These are phyloP conservation scores for Neobulgaria alba DNA, from an alignment of 2,329 filamentous ascomycete species.

Conservation along the genomic window DNA sequence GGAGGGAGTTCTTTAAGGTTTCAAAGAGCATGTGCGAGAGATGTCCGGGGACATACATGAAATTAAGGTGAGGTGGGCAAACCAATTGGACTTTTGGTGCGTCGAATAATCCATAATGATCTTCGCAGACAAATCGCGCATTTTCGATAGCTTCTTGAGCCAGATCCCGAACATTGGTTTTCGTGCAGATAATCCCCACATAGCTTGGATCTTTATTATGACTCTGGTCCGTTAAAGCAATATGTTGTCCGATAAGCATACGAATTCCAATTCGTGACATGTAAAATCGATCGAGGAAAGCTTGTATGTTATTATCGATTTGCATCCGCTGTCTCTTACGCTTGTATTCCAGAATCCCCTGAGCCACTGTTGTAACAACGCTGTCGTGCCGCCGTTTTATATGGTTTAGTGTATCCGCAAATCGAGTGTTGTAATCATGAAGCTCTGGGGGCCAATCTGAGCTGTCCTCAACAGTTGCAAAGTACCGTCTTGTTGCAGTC, in stretches of 20 bases:
- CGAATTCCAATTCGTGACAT: conserved; percentile 99
- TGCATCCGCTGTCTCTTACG: conserved; percentile 93
- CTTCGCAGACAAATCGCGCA: conserved; percentile 96
- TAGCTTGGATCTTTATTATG: conserved; percentile 86
- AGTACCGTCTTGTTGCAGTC: conserved; percentile 64
- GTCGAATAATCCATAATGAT: conserved; percentile 95
- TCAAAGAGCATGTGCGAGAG: conserved; percentile 99
- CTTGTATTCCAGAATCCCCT: conserved; percentile 98
- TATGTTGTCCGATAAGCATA: conserved; percentile 98
- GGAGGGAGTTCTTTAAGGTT: conserved; percentile 95
- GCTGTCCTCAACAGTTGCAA: conserved; percentile 81
- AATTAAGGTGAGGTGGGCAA: conserved; percentile 87
- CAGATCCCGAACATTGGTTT: conserved; percentile 91
- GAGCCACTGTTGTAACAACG: conserved; percentile 95
- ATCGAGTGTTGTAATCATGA: conserved; percentile 86
- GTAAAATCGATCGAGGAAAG: conserved; percentile 97
- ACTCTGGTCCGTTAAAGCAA: conserved; percentile 89
- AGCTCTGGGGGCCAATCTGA: conserved; percentile 90
- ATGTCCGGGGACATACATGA: conserved; percentile 99
- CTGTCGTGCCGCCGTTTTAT: conserved; percentile 96
- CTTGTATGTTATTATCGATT: conserved; percentile 94
- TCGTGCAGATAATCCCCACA: conserved; percentile 97
- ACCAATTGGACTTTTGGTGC: conserved; percentile 94
- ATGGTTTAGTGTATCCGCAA: conserved; percentile 78
- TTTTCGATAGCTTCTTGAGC: conserved; percentile 98